phyloP scores from a whole-genome alignment of 805 yeast genomes.

The Saccharomycopsis schoenii region DNA sequence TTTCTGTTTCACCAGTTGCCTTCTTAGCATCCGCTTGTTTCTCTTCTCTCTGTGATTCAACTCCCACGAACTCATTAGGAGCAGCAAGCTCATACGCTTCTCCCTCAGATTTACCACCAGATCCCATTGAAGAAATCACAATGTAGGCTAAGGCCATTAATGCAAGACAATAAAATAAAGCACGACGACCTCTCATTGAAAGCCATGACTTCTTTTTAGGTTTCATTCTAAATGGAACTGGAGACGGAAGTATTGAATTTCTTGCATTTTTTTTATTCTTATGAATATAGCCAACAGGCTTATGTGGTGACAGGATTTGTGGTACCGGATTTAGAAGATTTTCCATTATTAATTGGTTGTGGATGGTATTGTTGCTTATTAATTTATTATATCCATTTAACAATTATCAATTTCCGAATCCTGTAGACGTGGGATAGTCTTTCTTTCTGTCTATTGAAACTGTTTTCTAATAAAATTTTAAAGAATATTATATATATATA shows the following conservation, averaged over 20 bases:
- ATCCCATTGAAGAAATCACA: conserved; percentile 9
- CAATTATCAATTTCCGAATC: no score
- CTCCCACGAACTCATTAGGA: conserved; percentile 18
- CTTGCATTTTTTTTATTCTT: not conserved
- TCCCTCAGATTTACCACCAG: not conserved
- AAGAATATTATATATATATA: no score
- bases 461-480: no score
- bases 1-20: not conserved
- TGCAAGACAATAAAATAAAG: conserved; percentile 12
- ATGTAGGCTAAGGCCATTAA: conserved; percentile 13
- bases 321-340: not conserved
- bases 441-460: no score
- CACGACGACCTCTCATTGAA: conserved; percentile 9
- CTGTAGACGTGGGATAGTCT: no score
- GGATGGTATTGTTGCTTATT: not conserved
- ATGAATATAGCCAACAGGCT: not conserved
- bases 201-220: conserved; percentile 17
- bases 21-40: not conserved
- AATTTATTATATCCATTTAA: not conserved
- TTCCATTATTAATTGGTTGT: not conserved
- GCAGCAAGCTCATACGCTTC: conserved; percentile 16
- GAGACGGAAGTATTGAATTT: conserved; percentile 12
- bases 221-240: conserved; percentile 18
- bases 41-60: not conserved
- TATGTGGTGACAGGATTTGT: not conserved